phyloP scores from a whole-genome alignment of 2,329 filamentous ascomycete genomes.

The Arthrobotrys entomopaga region DNA sequence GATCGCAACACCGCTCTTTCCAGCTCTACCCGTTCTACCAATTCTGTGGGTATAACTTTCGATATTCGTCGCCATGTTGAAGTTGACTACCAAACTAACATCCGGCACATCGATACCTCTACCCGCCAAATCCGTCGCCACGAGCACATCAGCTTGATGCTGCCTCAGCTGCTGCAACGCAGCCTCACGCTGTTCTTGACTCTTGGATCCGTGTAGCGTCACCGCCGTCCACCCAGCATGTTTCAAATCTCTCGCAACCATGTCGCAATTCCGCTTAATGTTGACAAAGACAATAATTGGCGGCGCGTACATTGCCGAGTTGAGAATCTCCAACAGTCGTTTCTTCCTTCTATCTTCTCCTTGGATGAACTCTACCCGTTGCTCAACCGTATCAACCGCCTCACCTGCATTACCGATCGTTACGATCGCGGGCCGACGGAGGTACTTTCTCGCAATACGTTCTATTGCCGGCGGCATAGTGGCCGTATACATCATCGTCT shows the following conservation, averaged over 20 bases:
- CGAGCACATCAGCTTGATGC: conserved; percentile 84
- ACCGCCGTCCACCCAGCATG: conserved; percentile 89
- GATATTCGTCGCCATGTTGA: conserved; percentile 95
- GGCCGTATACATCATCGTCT: conserved; percentile 99
- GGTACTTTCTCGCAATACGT: conserved; percentile 95
- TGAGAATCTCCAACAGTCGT: conserved; percentile 88
- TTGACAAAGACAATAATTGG: conserved; percentile 99
- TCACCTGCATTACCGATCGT: conserved; percentile 95
- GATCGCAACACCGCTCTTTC: conserved; percentile 94
- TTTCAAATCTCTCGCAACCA: conserved; percentile 92
- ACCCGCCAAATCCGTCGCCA: conserved; percentile 93
- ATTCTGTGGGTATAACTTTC: conserved; percentile 97
- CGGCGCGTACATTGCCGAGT: conserved; percentile 79
- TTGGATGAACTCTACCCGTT: conserved; percentile 88
- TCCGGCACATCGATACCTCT: conserved; percentile 98
- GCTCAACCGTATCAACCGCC: conserved; percentile 96
- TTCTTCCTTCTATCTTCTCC: conserved; percentile 98
- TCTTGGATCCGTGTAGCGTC: conserved; percentile 94
- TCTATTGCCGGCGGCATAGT: conserved; percentile 95
- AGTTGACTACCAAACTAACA: conserved; percentile 93
- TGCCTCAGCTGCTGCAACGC: conserved; percentile 85
- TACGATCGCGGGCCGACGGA: conserved; percentile 89
- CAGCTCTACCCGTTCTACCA: conserved; percentile 94
- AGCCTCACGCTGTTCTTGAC: conserved; percentile 95
- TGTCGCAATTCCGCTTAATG: conserved; percentile 98